Percentiles rank a stretch among this genome's conserved stretches.
These are phyloP conservation scores for Alternaria viburni DNA, from an alignment of 2,329 filamentous ascomycete species.

Conservation along the genomic window DNA sequence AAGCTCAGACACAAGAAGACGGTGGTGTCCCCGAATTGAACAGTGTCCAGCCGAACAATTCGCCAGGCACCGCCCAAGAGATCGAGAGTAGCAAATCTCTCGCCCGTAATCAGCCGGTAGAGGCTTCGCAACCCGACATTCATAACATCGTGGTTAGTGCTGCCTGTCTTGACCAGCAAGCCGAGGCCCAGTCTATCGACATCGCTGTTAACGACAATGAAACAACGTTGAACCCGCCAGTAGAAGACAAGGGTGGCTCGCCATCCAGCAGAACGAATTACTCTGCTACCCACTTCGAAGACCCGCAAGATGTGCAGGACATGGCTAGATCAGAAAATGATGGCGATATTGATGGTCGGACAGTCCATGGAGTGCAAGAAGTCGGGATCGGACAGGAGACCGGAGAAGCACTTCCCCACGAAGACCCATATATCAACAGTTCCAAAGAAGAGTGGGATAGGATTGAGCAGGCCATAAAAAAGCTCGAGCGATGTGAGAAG, in stretches of 20 bases:
- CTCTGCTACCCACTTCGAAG: not conserved
- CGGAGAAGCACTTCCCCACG: not conserved
- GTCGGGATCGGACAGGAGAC: not conserved
- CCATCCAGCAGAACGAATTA: not conserved
- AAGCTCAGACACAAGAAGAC: not conserved
- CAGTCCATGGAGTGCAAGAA: not conserved
- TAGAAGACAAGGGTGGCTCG: not conserved
- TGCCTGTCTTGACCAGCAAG: not conserved
- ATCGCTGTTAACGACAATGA: not conserved
- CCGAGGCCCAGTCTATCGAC: not conserved
- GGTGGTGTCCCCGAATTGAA: not conserved
- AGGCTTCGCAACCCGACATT: not conserved
- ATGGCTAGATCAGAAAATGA: not conserved
- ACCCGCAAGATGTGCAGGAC: not conserved
- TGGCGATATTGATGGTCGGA: not conserved
- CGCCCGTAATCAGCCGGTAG: not conserved
- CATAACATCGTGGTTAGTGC: rapidly evolving
- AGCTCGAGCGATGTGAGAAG: not conserved
- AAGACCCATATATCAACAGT: not conserved
- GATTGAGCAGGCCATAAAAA: not conserved
- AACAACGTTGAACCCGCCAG: not conserved
- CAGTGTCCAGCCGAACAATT: not conserved
- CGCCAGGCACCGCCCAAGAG: not conserved
- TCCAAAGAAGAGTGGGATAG: not conserved
- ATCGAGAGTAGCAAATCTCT: not conserved